A percentile compares a stretch with the other conserved stretches of the same genome.
Conservation (phyloP, 805 yeast species). For the Jamesozyma gamospora region DNA sequence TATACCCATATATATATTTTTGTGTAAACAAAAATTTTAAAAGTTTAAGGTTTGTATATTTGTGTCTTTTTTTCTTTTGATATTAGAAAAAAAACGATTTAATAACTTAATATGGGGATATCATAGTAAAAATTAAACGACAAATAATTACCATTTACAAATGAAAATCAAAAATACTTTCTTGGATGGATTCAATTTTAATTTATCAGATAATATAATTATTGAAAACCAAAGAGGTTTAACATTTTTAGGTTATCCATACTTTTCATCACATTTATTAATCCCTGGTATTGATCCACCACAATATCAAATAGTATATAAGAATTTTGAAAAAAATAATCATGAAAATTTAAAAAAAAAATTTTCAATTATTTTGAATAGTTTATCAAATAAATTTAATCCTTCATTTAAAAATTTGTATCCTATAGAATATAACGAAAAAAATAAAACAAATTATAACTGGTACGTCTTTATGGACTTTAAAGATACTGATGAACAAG, state of each 20-base stretch:
- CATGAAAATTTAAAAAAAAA: not conserved
- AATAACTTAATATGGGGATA: too few relatives aligned
- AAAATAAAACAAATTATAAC: slow-evolving; percentile 17
- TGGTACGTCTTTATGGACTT: slow-evolving; percentile 66
- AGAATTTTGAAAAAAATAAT: too few relatives aligned
- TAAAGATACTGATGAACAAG: slow-evolving; percentile 66
- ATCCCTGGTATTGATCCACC: slow-evolving; percentile 43
- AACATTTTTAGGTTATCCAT: slow-evolving; percentile 42
- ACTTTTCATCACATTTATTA: slow-evolving; percentile 38
- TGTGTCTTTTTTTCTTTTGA: too few relatives aligned
- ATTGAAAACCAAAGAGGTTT: slow-evolving; percentile 49
- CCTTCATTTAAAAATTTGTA: slow-evolving; percentile 14
- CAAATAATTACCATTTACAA: not conserved
- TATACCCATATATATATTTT: too few relatives aligned
- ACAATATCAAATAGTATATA: slow-evolving; percentile 14
- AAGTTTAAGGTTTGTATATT: too few relatives aligned
- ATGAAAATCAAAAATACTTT: slow-evolving; percentile 3
- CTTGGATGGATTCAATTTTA: slow-evolving; percentile 21
- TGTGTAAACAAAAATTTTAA: too few relatives aligned
- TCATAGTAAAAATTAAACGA: too few relatives aligned
- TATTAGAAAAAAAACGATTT: too few relatives aligned
- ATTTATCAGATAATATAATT: slow-evolving; percentile 30
- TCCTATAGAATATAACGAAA: slow-evolving; percentile 10
- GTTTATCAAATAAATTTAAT: slow-evolving; percentile 9
- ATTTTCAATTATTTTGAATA: slow-evolving; percentile 2